phyloP scores from a whole-genome alignment of 805 yeast genomes.

The Ogataea dorogensis region DNA sequence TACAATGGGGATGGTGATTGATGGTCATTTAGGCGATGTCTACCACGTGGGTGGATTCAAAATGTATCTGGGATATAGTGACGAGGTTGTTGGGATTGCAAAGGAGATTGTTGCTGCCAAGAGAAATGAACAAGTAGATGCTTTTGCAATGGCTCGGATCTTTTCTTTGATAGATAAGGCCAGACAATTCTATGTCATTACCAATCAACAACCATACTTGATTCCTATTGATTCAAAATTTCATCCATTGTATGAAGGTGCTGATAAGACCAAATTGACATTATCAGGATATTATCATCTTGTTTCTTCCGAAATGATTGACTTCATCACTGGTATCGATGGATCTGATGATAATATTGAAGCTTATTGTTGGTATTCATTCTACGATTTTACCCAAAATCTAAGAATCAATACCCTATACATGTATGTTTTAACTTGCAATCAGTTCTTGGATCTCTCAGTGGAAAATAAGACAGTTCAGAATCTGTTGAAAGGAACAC shows the following conservation, averaged over 20 bases:
- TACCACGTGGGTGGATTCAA: constrained; percentile 25
- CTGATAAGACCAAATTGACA: constrained; percentile 21
- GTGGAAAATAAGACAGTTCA: constrained; percentile 19
- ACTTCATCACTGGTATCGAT: constrained; percentile 4
- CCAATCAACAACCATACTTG: constrained; percentile 24
- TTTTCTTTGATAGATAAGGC: constrained; percentile 26
- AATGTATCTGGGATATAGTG: constrained; percentile 29
- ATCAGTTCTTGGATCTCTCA: constrained; percentile 22
- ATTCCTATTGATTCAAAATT: constrained; percentile 25
- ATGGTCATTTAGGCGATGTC: constrained; percentile 19
- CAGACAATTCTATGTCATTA: constrained; percentile 21
- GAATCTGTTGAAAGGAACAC: constrained; percentile 17
- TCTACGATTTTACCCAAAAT: constrained; percentile 29
- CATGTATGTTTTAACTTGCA: constrained; percentile 35
- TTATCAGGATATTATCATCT: constrained; percentile 24
- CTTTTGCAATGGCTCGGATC: constrained; percentile 20
- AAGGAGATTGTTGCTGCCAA: constrained; percentile 25
- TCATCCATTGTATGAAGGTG: constrained; percentile 32
- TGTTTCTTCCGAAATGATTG: constrained; percentile 16
- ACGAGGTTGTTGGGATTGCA: constrained; percentile 25
- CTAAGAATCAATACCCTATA: constrained; percentile 36
- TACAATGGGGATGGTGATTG: constrained; percentile 27
- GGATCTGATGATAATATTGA: constrained; percentile 8
- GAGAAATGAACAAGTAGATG: constrained; percentile 10
- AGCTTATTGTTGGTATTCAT: constrained; percentile 26